Evolutionary conservation across 179 eudicot genomes (phyloP).

Genomic region (Beta macrorhiza): DNA sequence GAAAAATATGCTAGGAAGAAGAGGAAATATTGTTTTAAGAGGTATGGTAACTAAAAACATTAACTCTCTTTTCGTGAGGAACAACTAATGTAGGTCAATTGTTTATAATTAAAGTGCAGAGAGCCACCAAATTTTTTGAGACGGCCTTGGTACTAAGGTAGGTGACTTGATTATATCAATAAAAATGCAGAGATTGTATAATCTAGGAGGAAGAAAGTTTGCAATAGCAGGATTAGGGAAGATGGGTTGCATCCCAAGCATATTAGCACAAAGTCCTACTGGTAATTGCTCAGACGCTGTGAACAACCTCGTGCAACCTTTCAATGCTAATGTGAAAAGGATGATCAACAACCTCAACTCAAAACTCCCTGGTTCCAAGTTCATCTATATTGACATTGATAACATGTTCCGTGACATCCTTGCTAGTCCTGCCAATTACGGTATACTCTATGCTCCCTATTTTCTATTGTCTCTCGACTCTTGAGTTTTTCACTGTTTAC

Average conservation of each 20-base stretch:
- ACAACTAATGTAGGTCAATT: no score
- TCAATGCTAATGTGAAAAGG: constrained; percentile 40
- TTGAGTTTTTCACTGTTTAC: no score
- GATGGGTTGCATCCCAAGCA: constrained; percentile 49
- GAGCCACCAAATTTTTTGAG: no score
- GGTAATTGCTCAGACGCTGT: constrained; percentile 35
- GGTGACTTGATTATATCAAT: no score
- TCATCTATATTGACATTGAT: constrained; percentile 37
- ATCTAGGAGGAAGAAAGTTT: constrained; percentile 43
- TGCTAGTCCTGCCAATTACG: constrained; percentile 34
- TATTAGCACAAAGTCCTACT: constrained; percentile 35
- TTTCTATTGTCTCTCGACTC: no score
- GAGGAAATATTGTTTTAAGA: no score
- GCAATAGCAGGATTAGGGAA: constrained; percentile 41
- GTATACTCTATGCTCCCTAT: constrained; percentile 3
- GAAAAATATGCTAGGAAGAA: no score
- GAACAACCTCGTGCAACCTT: constrained; percentile 36
- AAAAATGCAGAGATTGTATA: constrained; percentile 40
- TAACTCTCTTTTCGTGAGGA: no score
- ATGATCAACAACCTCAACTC: constrained; percentile 40
- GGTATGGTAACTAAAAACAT: no score
- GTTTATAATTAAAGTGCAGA: no score
- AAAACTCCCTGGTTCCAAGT: constrained; percentile 32
- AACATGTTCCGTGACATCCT: constrained; percentile 42
- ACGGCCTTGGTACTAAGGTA: no score